phyloP scores from a whole-genome alignment of 495 filamentous ascomycete genomes.

The Entonaema liquescens region DNA sequence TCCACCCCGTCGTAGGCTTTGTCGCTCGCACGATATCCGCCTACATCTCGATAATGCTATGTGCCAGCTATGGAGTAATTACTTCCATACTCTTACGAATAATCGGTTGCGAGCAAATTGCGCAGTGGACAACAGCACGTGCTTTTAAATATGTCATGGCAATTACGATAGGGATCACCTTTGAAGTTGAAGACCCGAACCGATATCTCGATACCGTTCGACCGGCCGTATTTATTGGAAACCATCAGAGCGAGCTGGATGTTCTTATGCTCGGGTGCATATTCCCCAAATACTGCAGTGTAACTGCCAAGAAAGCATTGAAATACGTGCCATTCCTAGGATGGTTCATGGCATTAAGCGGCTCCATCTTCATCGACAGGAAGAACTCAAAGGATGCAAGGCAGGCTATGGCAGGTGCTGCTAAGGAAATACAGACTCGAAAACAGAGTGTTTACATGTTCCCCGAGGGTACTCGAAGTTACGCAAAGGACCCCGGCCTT shows the following conservation, averaged over 20 bases:
- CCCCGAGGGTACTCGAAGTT: constrained; percentile 91
- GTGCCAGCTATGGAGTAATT: constrained; percentile 80
- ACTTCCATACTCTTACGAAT: constrained; percentile 76
- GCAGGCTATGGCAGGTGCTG: constrained; percentile 84
- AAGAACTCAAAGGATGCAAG: constrained; percentile 81
- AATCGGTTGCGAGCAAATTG: constrained; percentile 73
- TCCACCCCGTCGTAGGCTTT: constrained; percentile 69
- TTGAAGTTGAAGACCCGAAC: constrained; percentile 74
- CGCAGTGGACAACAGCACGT: constrained; percentile 86
- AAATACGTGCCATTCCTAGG: constrained; percentile 86
- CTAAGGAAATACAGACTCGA: constrained; percentile 75
- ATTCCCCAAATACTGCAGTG: constrained; percentile 90
- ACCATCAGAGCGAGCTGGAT: constrained; percentile 95
- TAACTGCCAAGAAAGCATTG: constrained; percentile 91
- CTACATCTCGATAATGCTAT: constrained; percentile 70
- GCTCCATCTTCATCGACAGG: constrained; percentile 94
- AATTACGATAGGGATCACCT: constrained; percentile 77
- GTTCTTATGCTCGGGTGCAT: constrained; percentile 86
- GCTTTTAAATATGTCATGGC: constrained; percentile 85
- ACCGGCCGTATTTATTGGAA: constrained; percentile 90
- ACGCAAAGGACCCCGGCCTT: constrained; percentile 79
- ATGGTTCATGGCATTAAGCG: constrained; percentile 93
- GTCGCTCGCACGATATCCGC: constrained; percentile 75
- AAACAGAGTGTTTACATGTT: constrained; percentile 93
- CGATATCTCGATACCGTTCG: constrained; percentile 69